Evolutionary conservation across 2,329 filamentous ascomycete genomes (phyloP).

Genomic region (Corynespora cassiicola): DNA sequence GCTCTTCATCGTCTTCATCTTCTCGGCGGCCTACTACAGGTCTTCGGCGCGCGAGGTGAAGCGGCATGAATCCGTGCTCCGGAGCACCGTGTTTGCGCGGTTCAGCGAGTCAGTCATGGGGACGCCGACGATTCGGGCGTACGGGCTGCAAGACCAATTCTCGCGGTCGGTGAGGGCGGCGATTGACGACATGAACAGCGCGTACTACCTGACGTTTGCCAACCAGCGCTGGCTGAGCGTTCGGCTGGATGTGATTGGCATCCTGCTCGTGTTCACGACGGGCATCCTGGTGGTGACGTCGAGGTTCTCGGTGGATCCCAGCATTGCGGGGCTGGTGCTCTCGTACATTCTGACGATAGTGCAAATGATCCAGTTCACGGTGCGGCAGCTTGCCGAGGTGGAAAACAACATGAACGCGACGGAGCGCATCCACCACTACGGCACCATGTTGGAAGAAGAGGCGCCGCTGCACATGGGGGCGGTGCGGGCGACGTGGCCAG

Average conservation of each 20-base stretch:
- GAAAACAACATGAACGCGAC: conserved; percentile 99
- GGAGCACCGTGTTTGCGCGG: conserved; percentile 86
- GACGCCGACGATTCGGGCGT: conserved; percentile 85
- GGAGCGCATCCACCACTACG: conserved; percentile 90
- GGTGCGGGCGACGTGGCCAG: conserved; percentile 80
- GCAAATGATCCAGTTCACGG: conserved; percentile 94
- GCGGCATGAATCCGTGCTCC: conserved; percentile 87
- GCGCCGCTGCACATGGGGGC: conserved; percentile 78
- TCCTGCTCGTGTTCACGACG: conserved; percentile 82
- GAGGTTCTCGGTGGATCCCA: conserved; percentile 83
- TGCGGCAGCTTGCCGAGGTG: conserved; percentile 91
- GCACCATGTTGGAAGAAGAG: conserved; percentile 84
- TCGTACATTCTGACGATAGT: conserved; percentile 94
- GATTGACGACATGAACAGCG: conserved; percentile 91
- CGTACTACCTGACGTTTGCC: conserved; percentile 93
- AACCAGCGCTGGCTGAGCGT: conserved; percentile 94
- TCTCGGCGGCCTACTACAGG: conserved; percentile 87
- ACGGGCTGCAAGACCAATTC: conserved; percentile 81
- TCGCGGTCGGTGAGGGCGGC: conserved; percentile 70
- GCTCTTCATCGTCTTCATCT: conserved; percentile 77
- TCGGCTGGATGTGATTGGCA: conserved; percentile 84
- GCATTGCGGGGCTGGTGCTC: conserved; percentile 84
- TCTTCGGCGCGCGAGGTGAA: conserved; percentile 93
- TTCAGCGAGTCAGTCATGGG: conserved; percentile 89
- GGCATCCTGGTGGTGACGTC: conserved; percentile 92